Evolutionary conservation across 1,284 basidiomycete species (phyloP), one percentile per base, ranked within the genome.

Genomic region (Cutaneotrichosporon cutaneum): DNA sequence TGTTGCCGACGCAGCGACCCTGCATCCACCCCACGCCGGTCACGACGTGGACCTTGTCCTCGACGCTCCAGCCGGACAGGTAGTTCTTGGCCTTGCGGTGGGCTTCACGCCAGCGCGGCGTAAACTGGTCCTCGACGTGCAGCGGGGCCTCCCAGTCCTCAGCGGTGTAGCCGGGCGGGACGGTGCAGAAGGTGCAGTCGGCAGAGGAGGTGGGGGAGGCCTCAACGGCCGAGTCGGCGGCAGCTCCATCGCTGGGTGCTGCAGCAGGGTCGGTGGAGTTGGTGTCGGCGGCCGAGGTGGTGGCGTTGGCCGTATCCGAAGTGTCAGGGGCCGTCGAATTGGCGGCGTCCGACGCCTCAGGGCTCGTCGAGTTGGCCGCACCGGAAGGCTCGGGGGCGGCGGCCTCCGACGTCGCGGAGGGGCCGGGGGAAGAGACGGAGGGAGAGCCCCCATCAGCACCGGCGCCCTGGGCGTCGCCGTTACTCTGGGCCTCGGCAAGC

Each of bases 1-100:
- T 89, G 74, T 89, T 89, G 10, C 88, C 88, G 50, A 88, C 84
- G 69, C 88, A 89, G 63, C 84, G 78, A 7, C 76, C 77, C 30
- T 62, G 67, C 65, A 67, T 60, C 79, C 78, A 80, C 42, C 79
- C 78, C 14, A 70, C 62, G 18, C 78, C 82, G 7, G 82, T 82
- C 4, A 78, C 80, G 44, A 84, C 67, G 44, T 72, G 69, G 60
- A 81, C 80, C 59, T 82, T 81, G 61, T 83, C 82, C 59, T 81
- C 77, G n/a, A 80, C 48, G 18, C 77, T 79, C 73, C 82, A 78
- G 56, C 75, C 65, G 8, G 67, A 55, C 24, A 83, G 73, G 56
- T 73, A 74, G 0, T 62, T 66, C 10, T 72, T 64, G 1, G 82
- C 82, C 58, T 77, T 73, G 3, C 21, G 22, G 56, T 76, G 72